A percentile compares a stretch with the other conserved stretches of the same genome.
phyloP scores from a whole-genome alignment of 2,329 filamentous ascomycete genomes.

The Monilinia laxa region DNA sequence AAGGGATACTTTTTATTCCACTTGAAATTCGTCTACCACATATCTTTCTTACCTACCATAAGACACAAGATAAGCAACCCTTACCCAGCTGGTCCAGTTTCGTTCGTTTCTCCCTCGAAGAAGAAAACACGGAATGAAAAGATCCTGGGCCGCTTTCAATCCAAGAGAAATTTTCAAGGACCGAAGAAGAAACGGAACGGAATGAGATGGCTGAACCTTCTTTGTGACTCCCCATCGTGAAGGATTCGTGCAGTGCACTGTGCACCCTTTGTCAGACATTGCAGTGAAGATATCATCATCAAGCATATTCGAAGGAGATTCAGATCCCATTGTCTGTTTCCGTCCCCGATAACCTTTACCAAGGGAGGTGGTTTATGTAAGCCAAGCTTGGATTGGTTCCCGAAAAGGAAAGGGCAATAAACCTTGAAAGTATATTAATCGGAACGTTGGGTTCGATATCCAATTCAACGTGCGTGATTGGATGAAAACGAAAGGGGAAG shows the following conservation, averaged over 20 bases:
- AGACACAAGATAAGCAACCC: no score
- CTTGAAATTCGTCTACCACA: background rate
- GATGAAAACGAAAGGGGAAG: background rate
- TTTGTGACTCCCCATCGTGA: background rate
- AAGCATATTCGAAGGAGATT: no score
- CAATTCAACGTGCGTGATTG: constrained; percentile 2
- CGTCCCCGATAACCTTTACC: no score
- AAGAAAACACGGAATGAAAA: constrained; percentile 13
- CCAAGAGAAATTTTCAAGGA: background rate
- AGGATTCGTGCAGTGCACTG: constrained; percentile 1
- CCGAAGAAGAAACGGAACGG: constrained; percentile 10
- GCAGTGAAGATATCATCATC: no score
- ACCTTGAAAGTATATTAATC: background rate
- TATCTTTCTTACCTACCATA: background rate
- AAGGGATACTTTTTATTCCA: constrained; percentile 5
- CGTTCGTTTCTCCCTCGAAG: constrained; percentile 3
- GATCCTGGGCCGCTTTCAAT: background rate
- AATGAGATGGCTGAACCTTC: background rate
- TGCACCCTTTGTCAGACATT: no score
- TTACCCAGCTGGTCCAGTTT: background rate
- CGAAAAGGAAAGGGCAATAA: no score
- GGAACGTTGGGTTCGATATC: background rate
- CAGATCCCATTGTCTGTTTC: no score
- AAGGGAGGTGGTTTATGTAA: no score
- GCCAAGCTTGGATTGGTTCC: no score